A percentile compares a stretch with the other conserved stretches of the same genome.
Conservation (phyloP, 208 protist genomes). For the Trypanosoma theileri region DNA sequence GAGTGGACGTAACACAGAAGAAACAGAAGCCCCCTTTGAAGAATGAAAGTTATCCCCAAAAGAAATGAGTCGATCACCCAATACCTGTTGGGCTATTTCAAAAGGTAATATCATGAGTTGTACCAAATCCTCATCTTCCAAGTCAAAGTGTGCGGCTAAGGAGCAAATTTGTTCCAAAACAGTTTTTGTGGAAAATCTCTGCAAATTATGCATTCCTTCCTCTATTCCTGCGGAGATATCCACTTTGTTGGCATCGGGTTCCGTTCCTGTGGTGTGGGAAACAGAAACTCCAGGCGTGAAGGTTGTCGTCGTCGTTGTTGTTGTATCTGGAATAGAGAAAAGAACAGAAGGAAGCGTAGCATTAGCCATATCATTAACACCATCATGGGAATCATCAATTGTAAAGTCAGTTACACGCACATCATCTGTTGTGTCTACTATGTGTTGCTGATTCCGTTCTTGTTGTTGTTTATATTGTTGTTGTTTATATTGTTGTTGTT, state of each 20-base stretch:
- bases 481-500: too few relatives aligned
- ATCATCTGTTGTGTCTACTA: too few relatives aligned
- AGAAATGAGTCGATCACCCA: neutral
- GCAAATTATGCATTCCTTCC: neutral
- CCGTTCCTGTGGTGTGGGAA: too few relatives aligned
- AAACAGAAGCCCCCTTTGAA: too few relatives aligned
- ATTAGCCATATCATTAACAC: too few relatives aligned
- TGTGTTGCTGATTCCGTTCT: too few relatives aligned
- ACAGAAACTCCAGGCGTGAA: conserved; percentile 1
- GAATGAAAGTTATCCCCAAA: neutral
- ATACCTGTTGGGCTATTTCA: neutral
- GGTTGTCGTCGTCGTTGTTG: neutral
- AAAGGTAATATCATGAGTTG: conserved; percentile 4
- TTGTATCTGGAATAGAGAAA: neutral
- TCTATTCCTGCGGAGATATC: neutral
- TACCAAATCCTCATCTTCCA: neutral
- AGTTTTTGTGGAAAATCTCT: neutral
- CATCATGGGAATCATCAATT: too few relatives aligned
- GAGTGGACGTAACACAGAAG: neutral
- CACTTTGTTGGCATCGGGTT: neutral
- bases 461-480: too few relatives aligned
- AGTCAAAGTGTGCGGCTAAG: neutral
- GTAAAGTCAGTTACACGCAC: too few relatives aligned
- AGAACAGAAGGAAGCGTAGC: too few relatives aligned
- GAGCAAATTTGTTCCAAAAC: conserved; percentile 2